Evolutionary conservation across 2,329 filamentous ascomycete genomes (phyloP).

Genomic region (Nannizziopsis barbatae): DNA sequence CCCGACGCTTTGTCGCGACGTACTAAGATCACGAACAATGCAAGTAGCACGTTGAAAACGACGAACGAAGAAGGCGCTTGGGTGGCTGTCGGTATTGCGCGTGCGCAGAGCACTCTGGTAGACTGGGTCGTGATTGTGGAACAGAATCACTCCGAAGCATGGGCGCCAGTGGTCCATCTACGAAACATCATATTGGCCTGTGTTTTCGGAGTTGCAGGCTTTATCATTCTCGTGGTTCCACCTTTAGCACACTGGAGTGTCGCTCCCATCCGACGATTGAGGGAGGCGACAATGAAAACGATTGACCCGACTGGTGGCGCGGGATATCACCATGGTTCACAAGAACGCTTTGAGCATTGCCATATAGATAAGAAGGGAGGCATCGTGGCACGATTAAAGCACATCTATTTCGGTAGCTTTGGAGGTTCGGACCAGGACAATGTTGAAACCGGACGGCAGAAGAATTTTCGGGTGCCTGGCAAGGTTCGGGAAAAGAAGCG

Average conservation of each 20-base stretch:
- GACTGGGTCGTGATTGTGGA: constrained; percentile 79
- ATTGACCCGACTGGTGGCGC: constrained; percentile 45
- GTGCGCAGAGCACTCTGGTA: constrained; percentile 55
- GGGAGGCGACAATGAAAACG: constrained; percentile 62
- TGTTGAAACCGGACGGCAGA: constrained; percentile 15
- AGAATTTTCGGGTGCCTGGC: constrained; percentile 65
- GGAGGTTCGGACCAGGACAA: background rate
- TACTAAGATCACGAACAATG: constrained; percentile 49
- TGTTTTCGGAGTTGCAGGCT: constrained; percentile 69
- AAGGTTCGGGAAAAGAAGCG: constrained; percentile 68
- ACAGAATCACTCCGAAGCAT: constrained; percentile 62
- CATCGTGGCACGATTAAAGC: constrained; percentile 6
- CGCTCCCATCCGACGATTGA: constrained; percentile 64
- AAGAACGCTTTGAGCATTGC: background rate
- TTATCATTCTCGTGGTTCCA: constrained; percentile 59
- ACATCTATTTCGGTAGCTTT: constrained; percentile 13
- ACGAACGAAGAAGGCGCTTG: constrained; percentile 57
- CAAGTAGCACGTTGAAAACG: constrained; percentile 57
- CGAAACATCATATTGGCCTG: constrained; percentile 71
- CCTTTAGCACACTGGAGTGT: constrained; percentile 75
- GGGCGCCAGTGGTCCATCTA: constrained; percentile 61
- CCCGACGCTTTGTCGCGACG: constrained; percentile 47
- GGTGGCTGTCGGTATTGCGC: constrained; percentile 72
- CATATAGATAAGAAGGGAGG: background rate
- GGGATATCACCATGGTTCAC: background rate